phyloP scores from a whole-genome alignment of 768 basidiomycete genomes.

The Trametes sanguinea region DNA sequence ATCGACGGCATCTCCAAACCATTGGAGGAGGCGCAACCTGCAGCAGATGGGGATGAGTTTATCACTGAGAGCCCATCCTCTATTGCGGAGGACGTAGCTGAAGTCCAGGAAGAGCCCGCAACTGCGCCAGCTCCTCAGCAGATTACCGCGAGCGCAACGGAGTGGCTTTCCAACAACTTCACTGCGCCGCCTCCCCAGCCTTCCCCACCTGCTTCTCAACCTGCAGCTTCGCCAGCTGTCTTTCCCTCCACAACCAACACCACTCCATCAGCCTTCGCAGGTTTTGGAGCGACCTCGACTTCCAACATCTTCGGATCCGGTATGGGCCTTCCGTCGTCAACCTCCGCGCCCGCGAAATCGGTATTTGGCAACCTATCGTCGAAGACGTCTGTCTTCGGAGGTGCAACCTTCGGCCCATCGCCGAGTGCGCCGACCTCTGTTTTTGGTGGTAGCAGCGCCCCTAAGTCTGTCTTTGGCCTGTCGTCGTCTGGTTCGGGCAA shows the following conservation, averaged over 20 bases:
- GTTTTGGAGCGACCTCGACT: conserved; percentile 28
- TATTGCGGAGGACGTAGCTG: conserved; percentile 31
- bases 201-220: conserved; percentile 16
- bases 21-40: conserved; percentile 23
- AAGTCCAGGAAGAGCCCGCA: conserved; percentile 28
- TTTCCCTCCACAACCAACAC: not conserved
- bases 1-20: conserved; percentile 60
- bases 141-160: conserved; percentile 29
- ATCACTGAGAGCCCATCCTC: conserved; percentile 24
- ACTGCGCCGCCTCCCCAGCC: conserved; percentile 30
- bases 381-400: conserved; percentile 7
- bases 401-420: conserved; percentile 13
- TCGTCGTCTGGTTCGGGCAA: not conserved
- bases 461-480: conserved; percentile 15
- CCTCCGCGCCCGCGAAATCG: conserved; percentile 24
- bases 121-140: conserved; percentile 17
- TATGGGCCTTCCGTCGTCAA: conserved; percentile 22
- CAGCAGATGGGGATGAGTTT: conserved; percentile 26
- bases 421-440: conserved; percentile 9
- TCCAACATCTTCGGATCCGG: conserved; percentile 38
- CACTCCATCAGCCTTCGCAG: conserved; percentile 12
- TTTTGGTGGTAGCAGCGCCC: not conserved
- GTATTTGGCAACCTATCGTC: conserved; percentile 21
- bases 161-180: conserved; percentile 37
- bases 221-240: conserved; percentile 9